These are phyloP conservation scores for Exophiala sp. DNA, from an alignment of 2,329 filamentous ascomycete genomes.

Conservation along the genomic window DNA sequence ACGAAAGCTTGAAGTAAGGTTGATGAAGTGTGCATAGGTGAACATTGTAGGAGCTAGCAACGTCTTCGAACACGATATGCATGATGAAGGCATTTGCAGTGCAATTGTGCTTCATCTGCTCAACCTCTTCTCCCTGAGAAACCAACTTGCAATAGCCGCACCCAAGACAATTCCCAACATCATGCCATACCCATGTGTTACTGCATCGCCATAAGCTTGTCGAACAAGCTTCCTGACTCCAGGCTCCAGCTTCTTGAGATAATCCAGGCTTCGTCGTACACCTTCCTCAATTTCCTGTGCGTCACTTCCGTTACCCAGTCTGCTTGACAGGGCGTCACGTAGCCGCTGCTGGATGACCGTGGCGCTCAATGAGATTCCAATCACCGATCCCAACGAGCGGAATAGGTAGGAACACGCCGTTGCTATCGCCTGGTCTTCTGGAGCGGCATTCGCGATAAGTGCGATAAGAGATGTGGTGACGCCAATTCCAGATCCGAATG, in stretches of 20 bases:
- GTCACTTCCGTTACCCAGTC: constrained; percentile 55
- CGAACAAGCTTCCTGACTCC: constrained; percentile 58
- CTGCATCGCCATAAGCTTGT: constrained; percentile 61
- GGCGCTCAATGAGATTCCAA: constrained; percentile 66
- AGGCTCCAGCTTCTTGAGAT: constrained; percentile 63
- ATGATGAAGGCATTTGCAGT: too few relatives aligned
- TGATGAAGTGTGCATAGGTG: background rate
- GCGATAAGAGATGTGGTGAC: constrained; percentile 70
- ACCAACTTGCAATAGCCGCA: constrained; percentile 44
- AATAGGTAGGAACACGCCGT: constrained; percentile 80
- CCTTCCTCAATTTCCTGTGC: constrained; percentile 64
- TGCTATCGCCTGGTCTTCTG: constrained; percentile 68
- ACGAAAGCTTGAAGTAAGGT: constrained; percentile 9
- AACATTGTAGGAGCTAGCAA: background rate
- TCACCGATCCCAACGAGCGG: constrained; percentile 64
- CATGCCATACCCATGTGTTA: constrained; percentile 50
- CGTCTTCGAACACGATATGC: too few relatives aligned
- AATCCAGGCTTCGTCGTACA: constrained; percentile 68
- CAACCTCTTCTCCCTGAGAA: constrained; percentile 58
- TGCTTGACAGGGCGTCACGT: constrained; percentile 52
- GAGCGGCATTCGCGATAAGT: constrained; percentile 62
- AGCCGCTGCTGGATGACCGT: constrained; percentile 70
- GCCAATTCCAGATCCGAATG: constrained; percentile 56
- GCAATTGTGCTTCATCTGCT: constrained; percentile 27
- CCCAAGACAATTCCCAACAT: constrained; percentile 50